These are phyloP conservation scores for Apiospora phragmitis DNA, from an alignment of 2,329 filamentous ascomycete species.

Conservation along the genomic window DNA sequence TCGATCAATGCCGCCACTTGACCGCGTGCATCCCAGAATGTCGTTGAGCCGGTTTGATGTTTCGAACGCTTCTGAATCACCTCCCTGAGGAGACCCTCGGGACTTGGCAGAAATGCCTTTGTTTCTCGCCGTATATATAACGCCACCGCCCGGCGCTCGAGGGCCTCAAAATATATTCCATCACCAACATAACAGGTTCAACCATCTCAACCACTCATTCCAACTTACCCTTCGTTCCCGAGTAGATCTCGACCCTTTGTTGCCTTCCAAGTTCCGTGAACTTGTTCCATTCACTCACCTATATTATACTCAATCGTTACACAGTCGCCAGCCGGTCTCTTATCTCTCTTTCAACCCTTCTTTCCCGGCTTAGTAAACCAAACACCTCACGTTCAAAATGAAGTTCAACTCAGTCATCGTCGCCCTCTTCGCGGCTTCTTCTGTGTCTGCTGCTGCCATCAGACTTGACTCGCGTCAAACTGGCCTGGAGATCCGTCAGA, in stretches of 20 bases:
- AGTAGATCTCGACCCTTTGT: slow-evolving; percentile 11
- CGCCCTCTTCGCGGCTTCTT: slow-evolving; percentile 20
- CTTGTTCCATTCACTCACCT: slow-evolving; percentile 19
- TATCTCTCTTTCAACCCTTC: neutral
- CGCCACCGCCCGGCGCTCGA: neutral
- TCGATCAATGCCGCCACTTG: slow-evolving; percentile 1
- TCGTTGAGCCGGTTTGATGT: neutral
- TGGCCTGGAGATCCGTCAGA: slow-evolving; percentile 13
- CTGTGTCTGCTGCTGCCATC: slow-evolving; percentile 16
- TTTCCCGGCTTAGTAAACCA: neutral
- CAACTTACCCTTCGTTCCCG: slow-evolving; percentile 8
- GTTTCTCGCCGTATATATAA: neutral
- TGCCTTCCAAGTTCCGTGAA: slow-evolving; percentile 21
- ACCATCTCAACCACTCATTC: slow-evolving; percentile 6
- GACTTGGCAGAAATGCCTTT: neutral
- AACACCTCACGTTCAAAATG: slow-evolving; percentile 18
- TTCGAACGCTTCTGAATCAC: slow-evolving; percentile 5
- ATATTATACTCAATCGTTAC: slow-evolving; percentile 9
- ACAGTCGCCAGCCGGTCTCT: slow-evolving; percentile 12
- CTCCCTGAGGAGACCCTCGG: neutral
- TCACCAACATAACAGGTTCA: neutral
- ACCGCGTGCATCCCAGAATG: neutral
- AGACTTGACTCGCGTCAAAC: slow-evolving; percentile 13
- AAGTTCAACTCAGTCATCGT: slow-evolving; percentile 22
- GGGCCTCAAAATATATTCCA: neutral